These are phyloP conservation scores for Metrosideros polymorpha DNA, from an alignment of 441 rosid genomes.

Conservation along the genomic window DNA sequence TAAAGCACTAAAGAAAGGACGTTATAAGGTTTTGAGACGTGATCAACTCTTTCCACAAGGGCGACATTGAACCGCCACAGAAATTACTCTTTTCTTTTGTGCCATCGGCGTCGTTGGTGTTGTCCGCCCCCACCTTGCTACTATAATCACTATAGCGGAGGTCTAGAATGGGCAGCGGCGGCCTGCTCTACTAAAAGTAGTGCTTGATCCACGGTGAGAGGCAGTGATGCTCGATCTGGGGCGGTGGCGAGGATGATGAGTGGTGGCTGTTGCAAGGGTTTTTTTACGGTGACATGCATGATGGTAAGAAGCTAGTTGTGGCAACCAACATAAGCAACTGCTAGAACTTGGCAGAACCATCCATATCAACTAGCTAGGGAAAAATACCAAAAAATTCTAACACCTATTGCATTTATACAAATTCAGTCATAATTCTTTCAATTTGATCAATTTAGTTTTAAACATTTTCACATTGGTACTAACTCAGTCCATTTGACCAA, in stretches of 20 bases:
- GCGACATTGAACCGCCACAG: background rate
- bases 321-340: background rate
- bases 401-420: too few relatives aligned
- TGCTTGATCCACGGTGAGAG: background rate
- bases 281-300: background rate
- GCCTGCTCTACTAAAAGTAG: background rate
- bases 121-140: too few relatives aligned
- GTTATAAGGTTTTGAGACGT: background rate
- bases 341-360: background rate
- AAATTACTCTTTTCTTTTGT: background rate
- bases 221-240: background rate
- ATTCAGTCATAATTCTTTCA: too few relatives aligned
- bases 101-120: background rate
- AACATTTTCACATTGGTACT: too few relatives aligned
- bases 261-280: background rate
- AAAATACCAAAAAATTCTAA: too few relatives aligned
- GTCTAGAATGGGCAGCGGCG: background rate
- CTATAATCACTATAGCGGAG: too few relatives aligned
- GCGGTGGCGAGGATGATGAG: background rate
- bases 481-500: too few relatives aligned
- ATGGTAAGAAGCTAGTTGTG: background rate
- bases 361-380: too few relatives aligned
- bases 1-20: background rate
- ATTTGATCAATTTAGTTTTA: too few relatives aligned
- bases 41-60: background rate